These are phyloP conservation scores for Globisporangium apiculatum DNA, from an alignment of 352 stramenopile species.

Conservation along the genomic window DNA sequence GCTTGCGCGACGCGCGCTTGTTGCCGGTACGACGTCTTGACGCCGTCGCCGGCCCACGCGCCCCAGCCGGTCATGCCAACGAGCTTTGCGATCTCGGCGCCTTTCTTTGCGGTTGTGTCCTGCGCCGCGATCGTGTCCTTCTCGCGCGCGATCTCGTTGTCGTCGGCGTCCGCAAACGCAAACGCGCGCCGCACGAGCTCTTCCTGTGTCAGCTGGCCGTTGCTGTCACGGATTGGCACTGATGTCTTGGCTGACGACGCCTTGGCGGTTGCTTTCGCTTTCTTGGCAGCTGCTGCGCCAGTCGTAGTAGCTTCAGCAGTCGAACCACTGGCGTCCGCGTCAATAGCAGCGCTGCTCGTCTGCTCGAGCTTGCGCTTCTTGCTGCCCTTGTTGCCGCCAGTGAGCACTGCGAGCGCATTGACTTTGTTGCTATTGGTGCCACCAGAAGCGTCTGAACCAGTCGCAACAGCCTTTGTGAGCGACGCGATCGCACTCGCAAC, in stretches of 20 bases:
- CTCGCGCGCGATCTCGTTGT: slow-evolving; percentile 92
- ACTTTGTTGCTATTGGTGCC: slow-evolving; percentile 12
- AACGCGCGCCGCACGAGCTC: slow-evolving; percentile 95
- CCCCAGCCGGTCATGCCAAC: slow-evolving; percentile 89
- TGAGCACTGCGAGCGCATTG: neutral
- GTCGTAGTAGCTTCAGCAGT: slow-evolving; percentile 5
- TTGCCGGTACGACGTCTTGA: slow-evolving; percentile 78
- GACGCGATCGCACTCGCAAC: slow-evolving; percentile 59
- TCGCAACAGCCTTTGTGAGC: slow-evolving; percentile 39
- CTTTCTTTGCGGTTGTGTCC: slow-evolving; percentile 68
- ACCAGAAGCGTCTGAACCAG: slow-evolving; percentile 12
- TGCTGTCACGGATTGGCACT: neutral
- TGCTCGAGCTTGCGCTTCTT: slow-evolving; percentile 8
- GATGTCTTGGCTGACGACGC: neutral
- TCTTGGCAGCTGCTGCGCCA: neutral
- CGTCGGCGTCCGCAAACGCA: slow-evolving; percentile 86
- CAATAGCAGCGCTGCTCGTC: slow-evolving; percentile 1
- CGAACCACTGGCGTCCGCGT: slow-evolving; percentile 4
- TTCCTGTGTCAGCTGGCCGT: slow-evolving; percentile 61
- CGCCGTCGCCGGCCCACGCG: slow-evolving; percentile 82
- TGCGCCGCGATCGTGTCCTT: slow-evolving; percentile 78
- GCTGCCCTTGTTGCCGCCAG: neutral
- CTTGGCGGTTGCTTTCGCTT: neutral
- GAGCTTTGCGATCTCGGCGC: slow-evolving; percentile 69
- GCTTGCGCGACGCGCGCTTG: slow-evolving; percentile 76